Evolutionary conservation across 129 eudicot species (phyloP).

Genomic region (Flaveria brownii): DNA sequence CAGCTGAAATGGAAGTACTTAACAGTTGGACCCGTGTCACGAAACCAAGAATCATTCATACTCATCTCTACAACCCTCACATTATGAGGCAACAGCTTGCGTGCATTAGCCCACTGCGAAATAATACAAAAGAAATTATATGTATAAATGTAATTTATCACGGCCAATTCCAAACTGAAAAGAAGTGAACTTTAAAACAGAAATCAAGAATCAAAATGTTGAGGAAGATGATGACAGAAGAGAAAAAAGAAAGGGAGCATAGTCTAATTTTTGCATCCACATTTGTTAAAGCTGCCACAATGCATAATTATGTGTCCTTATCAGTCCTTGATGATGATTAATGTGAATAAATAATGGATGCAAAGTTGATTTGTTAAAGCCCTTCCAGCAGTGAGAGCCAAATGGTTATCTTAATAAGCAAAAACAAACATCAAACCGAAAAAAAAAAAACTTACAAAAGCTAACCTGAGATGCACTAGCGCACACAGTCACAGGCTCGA

Average conservation of each 20-base stretch:
- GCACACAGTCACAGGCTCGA: slow-evolving; percentile 93
- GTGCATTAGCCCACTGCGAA: slow-evolving; percentile 83
- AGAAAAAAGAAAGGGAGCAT: not conserved
- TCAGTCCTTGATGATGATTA: too few relatives aligned
- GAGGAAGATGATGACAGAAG: slow-evolving; percentile 5
- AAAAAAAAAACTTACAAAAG: not conserved
- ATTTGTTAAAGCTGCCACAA: not conserved
- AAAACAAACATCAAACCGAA: too few relatives aligned
- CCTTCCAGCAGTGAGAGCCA: too few relatives aligned
- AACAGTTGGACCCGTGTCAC: slow-evolving; percentile 94
- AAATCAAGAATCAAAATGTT: slow-evolving; percentile 15
- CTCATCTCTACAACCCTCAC: slow-evolving; percentile 96
- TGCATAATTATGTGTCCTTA: too few relatives aligned
- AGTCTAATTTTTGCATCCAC: not conserved
- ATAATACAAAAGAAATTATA: not conserved
- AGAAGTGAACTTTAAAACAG: not conserved
- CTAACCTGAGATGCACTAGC: slow-evolving; percentile 74
- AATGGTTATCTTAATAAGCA: too few relatives aligned
- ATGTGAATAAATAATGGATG: too few relatives aligned
- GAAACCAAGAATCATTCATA: slow-evolving; percentile 98
- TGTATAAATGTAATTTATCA: not conserved
- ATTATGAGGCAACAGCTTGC: slow-evolving; percentile 57
- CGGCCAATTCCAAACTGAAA: not conserved
- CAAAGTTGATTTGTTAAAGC: too few relatives aligned
- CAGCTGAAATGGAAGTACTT: slow-evolving; percentile 27